Conservation (phyloP, 345 rosid genomes). For the Cochlearia excelsa region DNA sequence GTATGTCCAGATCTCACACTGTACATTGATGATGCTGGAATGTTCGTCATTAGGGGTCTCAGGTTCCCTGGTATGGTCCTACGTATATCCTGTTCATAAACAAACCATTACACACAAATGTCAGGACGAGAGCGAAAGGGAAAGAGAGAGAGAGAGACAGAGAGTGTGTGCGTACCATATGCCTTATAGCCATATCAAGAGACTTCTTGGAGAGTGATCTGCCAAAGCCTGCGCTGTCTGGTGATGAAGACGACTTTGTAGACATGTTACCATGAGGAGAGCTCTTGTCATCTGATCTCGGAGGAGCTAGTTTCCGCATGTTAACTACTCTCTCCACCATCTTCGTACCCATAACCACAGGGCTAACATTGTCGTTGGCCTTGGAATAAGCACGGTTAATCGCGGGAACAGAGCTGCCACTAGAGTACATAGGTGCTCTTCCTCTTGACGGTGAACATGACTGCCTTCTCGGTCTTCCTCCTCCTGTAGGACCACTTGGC, state of each 20-base stretch:
- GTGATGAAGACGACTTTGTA: constrained; percentile 85
- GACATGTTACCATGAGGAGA: constrained; percentile 73
- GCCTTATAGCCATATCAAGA: constrained; percentile 96
- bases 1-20: constrained; percentile 88
- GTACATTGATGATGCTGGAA: constrained; percentile 97
- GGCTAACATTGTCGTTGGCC: constrained; percentile 73
- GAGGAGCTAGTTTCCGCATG: constrained; percentile 88
- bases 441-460: constrained; percentile 98
- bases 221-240: constrained; percentile 89
- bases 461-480: constrained; percentile 69
- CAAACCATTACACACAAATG: neutral
- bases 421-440: constrained; percentile 58
- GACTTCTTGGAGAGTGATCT: constrained; percentile 96
- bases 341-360: constrained; percentile 77
- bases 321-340: constrained; percentile 97
- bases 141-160: constrained; percentile 2
- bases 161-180: constrained; percentile 65
- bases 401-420: constrained; percentile 95
- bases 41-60: constrained; percentile 85
- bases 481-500: constrained; percentile 54
- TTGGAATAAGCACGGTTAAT: constrained; percentile 59
- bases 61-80: constrained; percentile 81
- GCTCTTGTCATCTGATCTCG: constrained; percentile 62
- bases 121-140: neutral
- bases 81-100: constrained; percentile 73